Base-by-base conservation (phyloP, 2,329 filamentous ascomycete genomes). In the Stagonosporopsis chrysanthemi region DNA sequence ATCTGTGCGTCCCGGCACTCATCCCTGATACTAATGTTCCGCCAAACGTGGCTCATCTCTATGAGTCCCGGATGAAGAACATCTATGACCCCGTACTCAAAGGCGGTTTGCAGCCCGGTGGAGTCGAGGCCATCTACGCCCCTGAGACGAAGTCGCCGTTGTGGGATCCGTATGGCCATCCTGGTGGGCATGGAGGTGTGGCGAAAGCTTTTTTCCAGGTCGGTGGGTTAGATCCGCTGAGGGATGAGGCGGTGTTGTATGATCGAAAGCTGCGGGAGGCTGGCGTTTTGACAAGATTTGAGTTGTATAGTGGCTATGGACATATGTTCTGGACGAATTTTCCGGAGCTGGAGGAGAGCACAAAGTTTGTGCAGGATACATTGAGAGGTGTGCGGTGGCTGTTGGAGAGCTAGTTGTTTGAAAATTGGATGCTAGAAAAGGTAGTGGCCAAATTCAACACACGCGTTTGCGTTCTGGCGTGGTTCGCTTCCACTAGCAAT, bases 161-260 rank as follows among this genome's bases (percentile, higher is more conserved):
- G 8, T 74, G 68, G 67, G 69, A 72, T 46, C 74, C 74, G 0
- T 73, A 58, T 56, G 58, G 75, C 63, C 68, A 76, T 50, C 67
- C 77, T 26, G 38, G 68, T 14, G 62, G 71, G 0, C 80, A 82
- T 52, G 70, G 70, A 28, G 75, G 74, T 0, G 70, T 79, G 4
- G 80, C 81, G 0, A 78, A 77, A 28, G 77, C 78, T 0, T 80
- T 78, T 56, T 82, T 83, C 62, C 78, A 81, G 61, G 75, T 83
- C 17, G 80, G 77, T 29, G 82, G 81, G 0, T 66, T 78, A 59
- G 82, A 83, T 67, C 81, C 81, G 0, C 62, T 81, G 45, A 71
- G 82, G 17, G 82, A 84, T 42, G 82, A 84, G 60, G 80, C 77
- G 2, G 69, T 83, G 31, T 63, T 84, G 6, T 79, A 82, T 40